Evolutionary conservation across 352 stramenopile genomes (phyloP), one percentile per base, ranked within the genome.

Genomic region (Globisporangium lucens): DNA sequence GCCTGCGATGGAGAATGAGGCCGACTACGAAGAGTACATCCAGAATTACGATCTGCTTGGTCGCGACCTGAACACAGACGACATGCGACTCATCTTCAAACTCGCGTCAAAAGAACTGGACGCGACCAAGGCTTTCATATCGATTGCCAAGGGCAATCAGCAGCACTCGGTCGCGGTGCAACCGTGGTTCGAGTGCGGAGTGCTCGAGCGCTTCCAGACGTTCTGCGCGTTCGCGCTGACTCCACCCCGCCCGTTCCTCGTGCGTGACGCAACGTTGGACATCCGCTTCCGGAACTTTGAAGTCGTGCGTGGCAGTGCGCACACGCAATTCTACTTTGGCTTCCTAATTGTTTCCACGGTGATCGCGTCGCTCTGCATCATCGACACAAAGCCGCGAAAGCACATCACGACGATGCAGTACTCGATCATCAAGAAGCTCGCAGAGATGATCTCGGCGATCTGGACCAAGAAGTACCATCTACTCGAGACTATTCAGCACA

Each of bases 401-500:
- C 75, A 61, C 38, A 74, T 87, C 69, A 85, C 77, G 33, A 83
- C 79, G 0, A 85, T 83, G 79, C 79, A 87, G 71, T 87, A 87
- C 68, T 75, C 73, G 15, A 70, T 83, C 53, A 56, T 82, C 55
- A 79, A 81, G 65, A 79, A 76, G 62, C 69, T 87, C 33, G 56
- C 56, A 35, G 30, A 61, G 30, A 47, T 36, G 56, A 61, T 61
- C 20, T n/a, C 30, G 7, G 12, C 8, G 20, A 47, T 61, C 56
- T 47, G 56, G 56, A 10, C 30, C 4, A 30, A 61, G 56, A 61
- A 61, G 56, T 59, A 27, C 29, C 15, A 24, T 17, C 27, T 27
- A 12, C 4, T 8, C 10, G 22, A 36, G 7, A 4, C 30, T 6
- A 6, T 0, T 33, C 30, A 33, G 5, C 30, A 33, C 4, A 5